These are phyloP conservation scores for Coprinopsis sp. DNA, from an alignment of 768 basidiomycete genomes.

Conservation along the genomic window DNA sequence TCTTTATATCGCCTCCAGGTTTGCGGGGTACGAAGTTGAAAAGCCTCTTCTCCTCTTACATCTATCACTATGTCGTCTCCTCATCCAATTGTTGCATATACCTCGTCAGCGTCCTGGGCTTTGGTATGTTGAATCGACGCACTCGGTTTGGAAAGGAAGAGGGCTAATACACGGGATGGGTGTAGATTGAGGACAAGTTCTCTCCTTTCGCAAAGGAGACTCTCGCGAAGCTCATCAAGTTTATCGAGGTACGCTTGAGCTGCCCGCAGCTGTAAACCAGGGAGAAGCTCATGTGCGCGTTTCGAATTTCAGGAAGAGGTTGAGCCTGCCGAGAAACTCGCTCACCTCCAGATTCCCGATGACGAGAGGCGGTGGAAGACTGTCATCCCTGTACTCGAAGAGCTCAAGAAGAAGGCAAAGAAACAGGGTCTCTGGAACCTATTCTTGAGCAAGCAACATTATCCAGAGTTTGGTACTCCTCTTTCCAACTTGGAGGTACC, in stretches of 20 bases:
- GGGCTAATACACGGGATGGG: slow-evolving; percentile 1
- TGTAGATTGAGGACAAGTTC: slow-evolving; percentile 89
- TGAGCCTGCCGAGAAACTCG: slow-evolving; percentile 70
- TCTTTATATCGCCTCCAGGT: neutral
- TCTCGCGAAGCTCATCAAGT: slow-evolving; percentile 75
- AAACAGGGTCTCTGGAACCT: slow-evolving; percentile 93
- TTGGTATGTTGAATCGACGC: slow-evolving; percentile 43
- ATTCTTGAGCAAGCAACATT: slow-evolving; percentile 92
- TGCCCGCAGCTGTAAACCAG: neutral
- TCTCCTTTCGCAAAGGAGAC: slow-evolving; percentile 85
- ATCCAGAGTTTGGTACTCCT: slow-evolving; percentile 85
- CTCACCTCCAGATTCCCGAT: slow-evolving; percentile 75
- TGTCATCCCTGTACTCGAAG: slow-evolving; percentile 72
- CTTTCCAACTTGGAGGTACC: slow-evolving; percentile 87
- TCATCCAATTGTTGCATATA: slow-evolving; percentile 74
- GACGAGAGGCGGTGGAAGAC: slow-evolving; percentile 82
- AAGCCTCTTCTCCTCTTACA: neutral
- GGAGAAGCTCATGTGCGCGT: neutral
- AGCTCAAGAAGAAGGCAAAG: slow-evolving; percentile 85
- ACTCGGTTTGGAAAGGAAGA: neutral
- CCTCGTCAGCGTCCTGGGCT: slow-evolving; percentile 83
- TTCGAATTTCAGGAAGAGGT: slow-evolving; percentile 70
- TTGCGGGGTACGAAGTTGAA: neutral
- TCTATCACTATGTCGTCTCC: slow-evolving; percentile 38
- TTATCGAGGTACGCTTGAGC: slow-evolving; percentile 62